A percentile compares a stretch with the other conserved stretches of the same genome.
Conservation (phyloP, 169 alveolate species). For the Cryptosporidium parvum region DNA sequence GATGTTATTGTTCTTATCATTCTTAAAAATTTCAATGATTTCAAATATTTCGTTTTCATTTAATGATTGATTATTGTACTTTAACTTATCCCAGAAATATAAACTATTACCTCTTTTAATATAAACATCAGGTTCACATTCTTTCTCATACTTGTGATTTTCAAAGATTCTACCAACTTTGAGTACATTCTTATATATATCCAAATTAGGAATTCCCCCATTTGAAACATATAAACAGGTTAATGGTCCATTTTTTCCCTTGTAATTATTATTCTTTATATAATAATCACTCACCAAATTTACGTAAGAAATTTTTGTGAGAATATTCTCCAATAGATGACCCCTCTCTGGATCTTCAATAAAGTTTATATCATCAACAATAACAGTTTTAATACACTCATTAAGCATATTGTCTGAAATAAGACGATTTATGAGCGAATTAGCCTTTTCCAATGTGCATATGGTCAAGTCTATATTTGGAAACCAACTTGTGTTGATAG, state of each 20-base stretch:
- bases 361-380: conserved; percentile 37
- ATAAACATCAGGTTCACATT: conserved; percentile 8
- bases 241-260: neutral
- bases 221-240: conserved; percentile 40
- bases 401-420: conserved; percentile 48
- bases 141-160: neutral
- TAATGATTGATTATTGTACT: neutral
- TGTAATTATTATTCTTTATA: too few relatives aligned
- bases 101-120: conserved; percentile 14
- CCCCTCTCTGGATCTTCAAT: conserved; percentile 4
- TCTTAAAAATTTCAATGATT: neutral
- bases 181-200: neutral
- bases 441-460: conserved; percentile 87
- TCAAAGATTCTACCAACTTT: conserved; percentile 1
- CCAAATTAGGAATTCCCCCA: neutral
- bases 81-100: conserved; percentile 6
- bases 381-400: conserved; percentile 41
- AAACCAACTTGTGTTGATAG: conserved; percentile 16
- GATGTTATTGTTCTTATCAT: neutral
- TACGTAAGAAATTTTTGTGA: conserved; percentile 10
- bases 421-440: conserved; percentile 79
- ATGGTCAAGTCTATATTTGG: conserved; percentile 80
- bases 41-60: conserved; percentile 3
- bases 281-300: neutral
- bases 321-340: conserved; percentile 28